A percentile compares a stretch with the other conserved stretches of the same genome.
Evolutionary conservation across 1,139 yeast genomes (phyloP).

Genomic region (Yamadazyma trypodendri): DNA sequence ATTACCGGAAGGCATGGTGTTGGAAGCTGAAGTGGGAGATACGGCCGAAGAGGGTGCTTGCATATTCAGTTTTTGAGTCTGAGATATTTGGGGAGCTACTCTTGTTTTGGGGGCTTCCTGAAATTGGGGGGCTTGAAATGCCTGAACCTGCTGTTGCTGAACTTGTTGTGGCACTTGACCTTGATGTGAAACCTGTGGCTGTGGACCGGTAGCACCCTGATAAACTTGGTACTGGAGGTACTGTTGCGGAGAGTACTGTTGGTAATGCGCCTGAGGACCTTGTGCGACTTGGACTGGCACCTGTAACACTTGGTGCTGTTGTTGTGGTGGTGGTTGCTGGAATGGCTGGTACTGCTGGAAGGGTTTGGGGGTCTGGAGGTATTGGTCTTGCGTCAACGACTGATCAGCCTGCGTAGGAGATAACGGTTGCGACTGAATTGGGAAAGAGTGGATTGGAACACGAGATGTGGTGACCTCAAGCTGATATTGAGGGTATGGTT

Average conservation of each 20-base stretch:
- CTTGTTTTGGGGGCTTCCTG: not conserved
- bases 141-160: not conserved
- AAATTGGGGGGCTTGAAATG: not conserved
- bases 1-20: not conserved
- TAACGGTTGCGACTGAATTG: constrained; percentile 1
- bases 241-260: not conserved
- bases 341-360: constrained; percentile 4
- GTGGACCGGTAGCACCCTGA: not conserved
- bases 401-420: constrained; percentile 1
- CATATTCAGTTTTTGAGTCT: not conserved
- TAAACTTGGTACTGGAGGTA: not conserved
- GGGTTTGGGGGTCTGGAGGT: constrained; percentile 10
- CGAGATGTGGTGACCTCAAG: not conserved
- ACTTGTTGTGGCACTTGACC: not conserved
- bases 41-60: not conserved
- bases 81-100: not conserved
- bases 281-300: not conserved
- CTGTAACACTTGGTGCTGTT: constrained; percentile 1
- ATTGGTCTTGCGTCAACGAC: constrained; percentile 5
- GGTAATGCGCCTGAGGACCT: not conserved
- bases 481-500: not conserved
- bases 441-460: not conserved
- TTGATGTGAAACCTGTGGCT: no score
- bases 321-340: constrained; percentile 1
- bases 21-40: constrained; percentile 2